Evolutionary conservation across 495 filamentous ascomycete species (phyloP).

Genomic region (Aspergillus asperescens): DNA sequence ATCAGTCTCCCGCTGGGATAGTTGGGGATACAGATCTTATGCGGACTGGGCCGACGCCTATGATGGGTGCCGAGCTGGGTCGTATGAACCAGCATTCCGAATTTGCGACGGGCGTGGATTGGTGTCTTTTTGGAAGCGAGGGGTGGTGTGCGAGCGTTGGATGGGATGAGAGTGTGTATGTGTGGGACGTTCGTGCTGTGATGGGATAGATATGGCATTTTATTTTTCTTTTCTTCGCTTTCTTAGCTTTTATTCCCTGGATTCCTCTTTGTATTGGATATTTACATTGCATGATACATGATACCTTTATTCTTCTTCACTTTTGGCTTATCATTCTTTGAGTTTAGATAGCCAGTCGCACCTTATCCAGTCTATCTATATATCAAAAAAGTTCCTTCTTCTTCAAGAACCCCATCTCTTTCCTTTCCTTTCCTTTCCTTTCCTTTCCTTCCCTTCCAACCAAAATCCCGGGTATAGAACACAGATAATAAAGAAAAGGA

Average conservation of each 20-base stretch:
- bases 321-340: not conserved
- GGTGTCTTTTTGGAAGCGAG: slow-evolving; percentile 92
- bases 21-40: slow-evolving; percentile 42
- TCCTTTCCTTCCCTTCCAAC: not conserved
- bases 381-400: slow-evolving; percentile 2
- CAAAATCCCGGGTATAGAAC: slow-evolving; percentile 17
- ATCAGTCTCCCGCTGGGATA: slow-evolving; percentile 52
- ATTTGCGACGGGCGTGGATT: slow-evolving; percentile 95
- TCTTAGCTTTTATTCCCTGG: slow-evolving; percentile 4
- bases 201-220: slow-evolving; percentile 45
- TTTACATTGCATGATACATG: slow-evolving; percentile 21
- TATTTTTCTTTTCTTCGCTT: slow-evolving; percentile 3
- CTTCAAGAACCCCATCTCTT: too few relatives aligned
- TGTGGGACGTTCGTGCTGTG: slow-evolving; percentile 79
- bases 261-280: slow-evolving; percentile 20
- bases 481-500: slow-evolving; percentile 1
- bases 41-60: slow-evolving; percentile 35
- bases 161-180: slow-evolving; percentile 86
- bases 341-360: not conserved
- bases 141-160: slow-evolving; percentile 92
- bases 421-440: not conserved
- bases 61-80: slow-evolving; percentile 66
- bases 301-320: slow-evolving; percentile 21
- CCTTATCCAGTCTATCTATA: not conserved
- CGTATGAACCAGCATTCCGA: slow-evolving; percentile 90